Percentiles rank a stretch among this genome's conserved stretches.
Conservation (phyloP, 202 grass and related monocot genomes). For the Hordeum pubiflorum region DNA sequence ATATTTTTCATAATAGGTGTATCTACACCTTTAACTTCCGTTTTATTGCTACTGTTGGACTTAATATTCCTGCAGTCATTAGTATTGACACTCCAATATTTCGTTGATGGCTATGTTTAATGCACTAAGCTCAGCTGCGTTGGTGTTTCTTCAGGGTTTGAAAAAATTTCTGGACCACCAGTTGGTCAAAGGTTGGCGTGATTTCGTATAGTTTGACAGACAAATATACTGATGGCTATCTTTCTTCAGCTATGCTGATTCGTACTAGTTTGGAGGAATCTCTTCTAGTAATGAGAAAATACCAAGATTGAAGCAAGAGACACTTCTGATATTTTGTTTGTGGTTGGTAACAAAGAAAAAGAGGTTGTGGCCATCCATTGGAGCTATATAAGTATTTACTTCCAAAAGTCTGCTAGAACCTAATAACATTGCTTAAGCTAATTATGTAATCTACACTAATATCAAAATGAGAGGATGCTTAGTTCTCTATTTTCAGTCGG, state of each 20-base stretch:
- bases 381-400: too few relatives aligned
- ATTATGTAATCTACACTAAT: too few relatives aligned
- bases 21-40: too few relatives aligned
- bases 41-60: neutral
- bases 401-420: too few relatives aligned
- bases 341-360: neutral
- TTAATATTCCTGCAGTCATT: neutral
- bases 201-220: slow-evolving; percentile 68
- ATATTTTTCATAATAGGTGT: too few relatives aligned
- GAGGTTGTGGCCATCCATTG: too few relatives aligned
- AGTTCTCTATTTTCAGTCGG: too few relatives aligned
- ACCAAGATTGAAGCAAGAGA: neutral
- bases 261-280: neutral
- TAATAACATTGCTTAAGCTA: too few relatives aligned
- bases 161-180: slow-evolving; percentile 60
- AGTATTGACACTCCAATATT: neutral
- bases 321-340: neutral
- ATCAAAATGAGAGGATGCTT: too few relatives aligned
- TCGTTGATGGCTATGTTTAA: neutral
- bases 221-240: slow-evolving; percentile 69
- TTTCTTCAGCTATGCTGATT: slow-evolving; percentile 65
- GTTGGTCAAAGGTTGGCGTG: slow-evolving; percentile 64
- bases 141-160: slow-evolving; percentile 53
- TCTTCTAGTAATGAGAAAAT: neutral
- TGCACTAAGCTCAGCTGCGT: neutral